Evolutionary conservation across 169 alveolate species (phyloP), one percentile per base, ranked within the genome.

Genomic region (Condylostoma magnum): DNA sequence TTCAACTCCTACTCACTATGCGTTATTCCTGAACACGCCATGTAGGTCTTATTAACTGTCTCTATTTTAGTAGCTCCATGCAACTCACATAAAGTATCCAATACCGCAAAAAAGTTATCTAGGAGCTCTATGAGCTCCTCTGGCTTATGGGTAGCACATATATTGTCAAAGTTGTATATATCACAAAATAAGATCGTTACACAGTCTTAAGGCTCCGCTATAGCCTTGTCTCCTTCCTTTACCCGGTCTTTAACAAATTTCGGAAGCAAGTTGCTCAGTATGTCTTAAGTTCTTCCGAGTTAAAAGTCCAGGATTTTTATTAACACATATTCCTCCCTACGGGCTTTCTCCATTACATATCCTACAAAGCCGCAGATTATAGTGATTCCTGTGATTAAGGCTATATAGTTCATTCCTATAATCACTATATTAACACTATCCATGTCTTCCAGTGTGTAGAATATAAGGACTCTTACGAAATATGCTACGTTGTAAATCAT

Each of bases 21-120:
- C 41, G 72, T 86, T 33, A 88, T 69, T 8, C 96, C 96, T 37
- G 92, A 93, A 15, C 93, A 82, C 1, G 94, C 94, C 94, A 92
- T 84, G 67, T 92, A 92, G 5, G 96, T 84, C 50, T 67, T 67
- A 34, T 50, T 50, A 4, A 67, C 76, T 30, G 76, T 67, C 33
- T 67, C 76, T 12, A 67, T 67, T 48, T 67, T 67, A 5, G 76
- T 67, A 5, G 50, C 58, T 87, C 86, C 2, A 72, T 82, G 87
- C 5, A 68, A 51, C 34, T 76, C 83, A 47, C 94, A 83, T 38
- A 88, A 68, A 73, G 78, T 68, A 69, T 92, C 96, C 54, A 92
- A 81, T 4, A 83, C 80, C 50, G 83, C 76, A 66, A 78, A 92
- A 12, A 92, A 51, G 36, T 86, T 81, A 77, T 92, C 94, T n/a